Percentiles rank a stretch among this genome's conserved stretches.
phyloP scores from a whole-genome alignment of 345 rosid genomes.

The Camelina laxa region DNA sequence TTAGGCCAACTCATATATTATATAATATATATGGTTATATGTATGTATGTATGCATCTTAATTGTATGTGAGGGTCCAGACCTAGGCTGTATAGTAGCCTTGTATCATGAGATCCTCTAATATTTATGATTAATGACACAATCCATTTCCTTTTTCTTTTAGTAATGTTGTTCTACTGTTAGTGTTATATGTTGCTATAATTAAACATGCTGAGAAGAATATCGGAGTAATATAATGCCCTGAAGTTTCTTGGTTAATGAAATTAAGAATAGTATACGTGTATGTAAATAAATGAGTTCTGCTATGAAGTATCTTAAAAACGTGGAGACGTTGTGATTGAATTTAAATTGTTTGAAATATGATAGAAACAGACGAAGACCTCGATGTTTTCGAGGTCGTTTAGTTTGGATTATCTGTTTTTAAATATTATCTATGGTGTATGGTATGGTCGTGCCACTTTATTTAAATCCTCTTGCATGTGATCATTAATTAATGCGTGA shows the following conservation, averaged over 20 bases:
- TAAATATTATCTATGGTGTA: conserved; percentile 32
- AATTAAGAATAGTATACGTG: background rate
- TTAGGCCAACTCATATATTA: conserved; percentile 37
- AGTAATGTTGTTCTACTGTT: background rate
- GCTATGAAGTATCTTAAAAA: conserved; percentile 24
- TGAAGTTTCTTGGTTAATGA: background rate
- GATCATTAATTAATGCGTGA: conserved; percentile 40
- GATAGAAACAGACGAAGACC: conserved; percentile 38
- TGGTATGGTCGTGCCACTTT: conserved; percentile 42
- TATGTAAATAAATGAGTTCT: conserved; percentile 4
- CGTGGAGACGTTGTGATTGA: conserved; percentile 41
- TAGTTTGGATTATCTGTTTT: conserved; percentile 32
- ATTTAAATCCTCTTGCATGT: conserved; percentile 31
- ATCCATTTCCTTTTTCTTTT: conserved; percentile 12
- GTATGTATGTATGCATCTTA: conserved; percentile 36
- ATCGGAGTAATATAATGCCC: background rate
- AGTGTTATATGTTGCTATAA: background rate
- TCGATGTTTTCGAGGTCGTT: conserved; percentile 40
- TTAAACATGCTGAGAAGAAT: background rate
- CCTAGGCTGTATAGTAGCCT: conserved; percentile 45
- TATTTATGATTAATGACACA: conserved; percentile 41
- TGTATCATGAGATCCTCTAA: conserved; percentile 44
- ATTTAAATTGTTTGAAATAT: conserved; percentile 30
- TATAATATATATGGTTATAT: conserved; percentile 28
- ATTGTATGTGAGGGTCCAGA: conserved; percentile 44